phyloP scores from a whole-genome alignment of 176 grass and related monocot genomes.

The Triticum aestivum region DNA sequence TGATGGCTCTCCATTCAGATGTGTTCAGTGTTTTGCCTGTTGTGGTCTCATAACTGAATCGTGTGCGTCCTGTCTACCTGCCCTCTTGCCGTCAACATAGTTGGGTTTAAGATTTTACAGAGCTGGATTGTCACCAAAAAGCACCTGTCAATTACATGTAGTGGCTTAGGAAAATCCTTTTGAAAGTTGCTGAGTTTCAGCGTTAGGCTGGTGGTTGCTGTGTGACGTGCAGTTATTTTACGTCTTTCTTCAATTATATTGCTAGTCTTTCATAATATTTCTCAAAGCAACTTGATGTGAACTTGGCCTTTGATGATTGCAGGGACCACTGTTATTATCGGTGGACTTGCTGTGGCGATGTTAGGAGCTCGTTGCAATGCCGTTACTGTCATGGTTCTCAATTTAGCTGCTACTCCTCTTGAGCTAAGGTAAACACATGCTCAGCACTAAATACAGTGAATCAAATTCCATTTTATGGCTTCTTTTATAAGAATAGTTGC shows the following conservation, averaged over 20 bases:
- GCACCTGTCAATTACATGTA: not conserved
- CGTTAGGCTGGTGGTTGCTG: not conserved
- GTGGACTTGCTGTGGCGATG: slow-evolving; percentile 71
- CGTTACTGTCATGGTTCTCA: slow-evolving; percentile 75
- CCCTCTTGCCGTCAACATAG: not conserved
- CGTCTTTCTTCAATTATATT: not conserved
- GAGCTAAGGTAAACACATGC: slow-evolving; percentile 67
- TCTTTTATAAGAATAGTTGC: not conserved
- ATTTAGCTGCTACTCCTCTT: slow-evolving; percentile 81
- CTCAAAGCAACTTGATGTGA: slow-evolving; percentile 20
- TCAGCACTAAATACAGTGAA: not conserved
- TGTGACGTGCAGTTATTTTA: not conserved
- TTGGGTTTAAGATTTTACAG: not conserved
- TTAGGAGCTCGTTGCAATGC: slow-evolving; percentile 72
- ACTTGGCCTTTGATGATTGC: slow-evolving; percentile 14
- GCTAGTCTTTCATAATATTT: not conserved
- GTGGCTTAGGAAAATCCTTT: not conserved
- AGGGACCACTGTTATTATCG: slow-evolving; percentile 93
- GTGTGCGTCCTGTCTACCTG: not conserved
- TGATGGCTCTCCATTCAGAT: no score
- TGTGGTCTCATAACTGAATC: not conserved
- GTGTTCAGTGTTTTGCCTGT: no score
- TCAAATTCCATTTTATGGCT: not conserved
- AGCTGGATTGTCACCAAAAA: not conserved
- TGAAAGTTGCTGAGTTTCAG: not conserved